Evolutionary conservation across 1,284 basidiomycete species (phyloP), one percentile per base, ranked within the genome.

Genomic region (Sporisorium sorghi): DNA sequence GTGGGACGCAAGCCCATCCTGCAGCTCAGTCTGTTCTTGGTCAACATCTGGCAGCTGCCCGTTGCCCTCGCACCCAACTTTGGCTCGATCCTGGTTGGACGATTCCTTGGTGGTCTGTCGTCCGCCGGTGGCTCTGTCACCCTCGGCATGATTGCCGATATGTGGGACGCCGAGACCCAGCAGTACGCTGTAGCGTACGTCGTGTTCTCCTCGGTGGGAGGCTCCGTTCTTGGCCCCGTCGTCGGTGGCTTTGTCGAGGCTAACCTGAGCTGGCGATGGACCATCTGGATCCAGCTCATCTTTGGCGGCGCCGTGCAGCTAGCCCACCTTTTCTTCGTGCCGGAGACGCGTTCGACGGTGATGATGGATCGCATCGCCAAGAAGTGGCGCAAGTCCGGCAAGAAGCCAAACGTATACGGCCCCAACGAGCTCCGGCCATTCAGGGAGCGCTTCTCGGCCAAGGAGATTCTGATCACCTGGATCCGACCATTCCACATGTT

Each of bases 91-190:
- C 71, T 85, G 44, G 83, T 85, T 1, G 85, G 85, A 24, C 83
- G 85, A 56, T 85, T 63, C 79, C 70, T 85, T 6, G 84, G 83
- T 37, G 84, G 84, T 62, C 71, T 85, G 10, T 83, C 58, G 12
- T 80, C 80, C 4, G 84, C 84, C 6, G 81, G 86, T 23, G 86
- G 86, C 2, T 85, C 83, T 24, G 86, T 87, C 48, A 86, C 86
- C 1, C 76, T 86, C 0, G 86, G 85, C 17, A 81, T 82, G 71
- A 56, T 80, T 4, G 76, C 85, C 5, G 84, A 85, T 46, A 63
- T 85, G 70, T 85, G 73, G 66, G 80, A 83, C 19, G 52, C 80
- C 1, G 82, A 85, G 5, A 71, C 70, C 26, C 84, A 85, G 59
- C 80, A 83, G 47, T 81, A 82, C 17, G 85, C 82, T 47, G 83